Conservation (phyloP, 2,329 filamentous ascomycete species). For the Aspergillus terreus region DNA sequence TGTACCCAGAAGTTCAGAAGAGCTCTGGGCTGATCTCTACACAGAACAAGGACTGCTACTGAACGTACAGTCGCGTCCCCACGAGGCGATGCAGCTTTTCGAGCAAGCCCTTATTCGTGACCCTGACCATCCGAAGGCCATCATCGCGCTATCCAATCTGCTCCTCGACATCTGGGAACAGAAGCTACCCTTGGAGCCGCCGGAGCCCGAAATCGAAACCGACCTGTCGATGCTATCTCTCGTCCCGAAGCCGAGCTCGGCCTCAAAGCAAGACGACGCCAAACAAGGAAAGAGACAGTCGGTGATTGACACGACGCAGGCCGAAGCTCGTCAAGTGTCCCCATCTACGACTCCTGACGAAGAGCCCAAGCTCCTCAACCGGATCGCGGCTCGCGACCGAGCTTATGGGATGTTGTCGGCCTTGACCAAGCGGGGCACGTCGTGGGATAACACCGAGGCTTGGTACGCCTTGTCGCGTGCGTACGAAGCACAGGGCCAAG, state of each 20-base stretch:
- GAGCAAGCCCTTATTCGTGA: conserved; percentile 78
- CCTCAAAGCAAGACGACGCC: conserved; percentile 4
- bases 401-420: conserved; percentile 79
- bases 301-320: not conserved
- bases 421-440: conserved; percentile 77
- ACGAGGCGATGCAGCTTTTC: conserved; percentile 70
- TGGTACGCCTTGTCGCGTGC: conserved; percentile 87
- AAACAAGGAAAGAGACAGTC: not conserved
- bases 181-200: conserved; percentile 38
- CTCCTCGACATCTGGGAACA: conserved; percentile 77
- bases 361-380: conserved; percentile 69
- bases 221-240: conserved; percentile 24
- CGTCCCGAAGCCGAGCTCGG: conserved; percentile 14
- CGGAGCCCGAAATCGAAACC: conserved; percentile 26
- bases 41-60: conserved; percentile 71
- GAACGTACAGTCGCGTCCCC: conserved; percentile 58
- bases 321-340: not conserved
- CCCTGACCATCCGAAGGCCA: conserved; percentile 74
- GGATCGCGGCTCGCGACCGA: conserved; percentile 83
- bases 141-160: conserved; percentile 77
- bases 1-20: conserved; percentile 74
- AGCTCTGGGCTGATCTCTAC: conserved; percentile 79
- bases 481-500: conserved; percentile 80
- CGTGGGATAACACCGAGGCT: conserved; percentile 90
- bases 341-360: conserved; percentile 23